Percentiles rank a stretch among this genome's conserved stretches.
Conservation (phyloP, 31 red algal species). For the Asparagopsis taxiformis region DNA sequence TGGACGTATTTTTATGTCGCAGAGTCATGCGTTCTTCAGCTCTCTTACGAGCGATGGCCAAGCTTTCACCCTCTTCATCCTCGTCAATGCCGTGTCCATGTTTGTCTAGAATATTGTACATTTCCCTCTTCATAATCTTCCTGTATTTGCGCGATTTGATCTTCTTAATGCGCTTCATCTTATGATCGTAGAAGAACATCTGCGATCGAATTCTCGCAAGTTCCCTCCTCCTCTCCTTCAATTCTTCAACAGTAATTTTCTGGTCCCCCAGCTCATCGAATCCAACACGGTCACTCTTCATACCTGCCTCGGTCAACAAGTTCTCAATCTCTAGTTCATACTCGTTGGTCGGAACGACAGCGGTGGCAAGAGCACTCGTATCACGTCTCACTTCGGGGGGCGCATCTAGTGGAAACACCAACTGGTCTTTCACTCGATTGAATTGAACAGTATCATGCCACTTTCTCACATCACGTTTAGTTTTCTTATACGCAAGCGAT, state of each 20-base stretch:
- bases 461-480: too few relatives aligned
- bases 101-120: constrained; percentile 18
- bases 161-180: constrained; percentile 78
- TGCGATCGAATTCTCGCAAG: constrained; percentile 59
- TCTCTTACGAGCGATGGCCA: constrained; percentile 42
- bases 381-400: background rate
- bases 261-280: constrained; percentile 14
- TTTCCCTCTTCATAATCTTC: constrained; percentile 42
- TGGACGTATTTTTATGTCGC: constrained; percentile 73
- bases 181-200: constrained; percentile 77
- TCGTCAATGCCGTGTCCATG: constrained; percentile 10
- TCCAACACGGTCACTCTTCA: constrained; percentile 26
- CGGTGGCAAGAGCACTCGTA: constrained; percentile 18
- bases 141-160: constrained; percentile 62
- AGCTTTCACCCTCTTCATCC: constrained; percentile 27
- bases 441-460: too few relatives aligned
- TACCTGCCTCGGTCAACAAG: constrained; percentile 42
- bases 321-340: constrained; percentile 59
- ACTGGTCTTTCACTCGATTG: constrained; percentile 21
- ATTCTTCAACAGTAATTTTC: constrained; percentile 42
- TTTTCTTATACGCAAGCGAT: too few relatives aligned
- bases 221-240: constrained; percentile 37
- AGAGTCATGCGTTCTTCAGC: constrained; percentile 75
- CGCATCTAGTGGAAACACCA: constrained; percentile 35
- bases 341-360: constrained; percentile 23